A percentile compares a stretch with the other conserved stretches of the same genome.
Conservation (phyloP, 169 alveolate genomes). For the Toxoplasma gondii region DNA sequence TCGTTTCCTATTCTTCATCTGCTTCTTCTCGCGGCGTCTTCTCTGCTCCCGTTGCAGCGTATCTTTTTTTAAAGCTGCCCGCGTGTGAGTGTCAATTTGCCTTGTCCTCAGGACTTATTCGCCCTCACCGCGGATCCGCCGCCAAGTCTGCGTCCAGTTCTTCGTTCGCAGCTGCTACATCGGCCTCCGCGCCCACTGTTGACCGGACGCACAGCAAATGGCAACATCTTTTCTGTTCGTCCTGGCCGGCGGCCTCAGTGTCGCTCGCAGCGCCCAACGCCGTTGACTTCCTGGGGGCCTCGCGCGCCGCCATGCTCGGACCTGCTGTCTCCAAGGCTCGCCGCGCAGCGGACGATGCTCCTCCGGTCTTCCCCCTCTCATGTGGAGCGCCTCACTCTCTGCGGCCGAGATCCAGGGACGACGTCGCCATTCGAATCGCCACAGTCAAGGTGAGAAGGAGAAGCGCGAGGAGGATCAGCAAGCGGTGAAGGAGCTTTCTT, state of each 20-base stretch:
- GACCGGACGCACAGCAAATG: neutral
- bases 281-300: conserved; percentile 1
- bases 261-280: conserved; percentile 13
- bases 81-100: no score
- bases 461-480: neutral
- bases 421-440: neutral
- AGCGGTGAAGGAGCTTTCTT: neutral
- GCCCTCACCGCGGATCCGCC: conserved; percentile 24
- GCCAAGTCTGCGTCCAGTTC: neutral
- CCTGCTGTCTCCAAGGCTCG: neutral
- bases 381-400: neutral
- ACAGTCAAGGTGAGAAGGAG: neutral
- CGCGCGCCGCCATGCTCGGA: neutral
- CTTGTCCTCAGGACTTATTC: neutral
- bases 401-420: neutral
- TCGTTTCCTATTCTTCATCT: no score
- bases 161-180: neutral
- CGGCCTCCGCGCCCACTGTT: neutral
- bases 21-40: no score
- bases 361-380: neutral
- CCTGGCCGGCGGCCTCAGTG: conserved; percentile 6
- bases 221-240: conserved; percentile 30
- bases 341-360: neutral
- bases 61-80: no score
- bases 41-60: no score